Percentiles rank a stretch among this genome's conserved stretches.
Conservation (phyloP, 169 alveolate genomes). For the Sarcocystis neurona region DNA sequence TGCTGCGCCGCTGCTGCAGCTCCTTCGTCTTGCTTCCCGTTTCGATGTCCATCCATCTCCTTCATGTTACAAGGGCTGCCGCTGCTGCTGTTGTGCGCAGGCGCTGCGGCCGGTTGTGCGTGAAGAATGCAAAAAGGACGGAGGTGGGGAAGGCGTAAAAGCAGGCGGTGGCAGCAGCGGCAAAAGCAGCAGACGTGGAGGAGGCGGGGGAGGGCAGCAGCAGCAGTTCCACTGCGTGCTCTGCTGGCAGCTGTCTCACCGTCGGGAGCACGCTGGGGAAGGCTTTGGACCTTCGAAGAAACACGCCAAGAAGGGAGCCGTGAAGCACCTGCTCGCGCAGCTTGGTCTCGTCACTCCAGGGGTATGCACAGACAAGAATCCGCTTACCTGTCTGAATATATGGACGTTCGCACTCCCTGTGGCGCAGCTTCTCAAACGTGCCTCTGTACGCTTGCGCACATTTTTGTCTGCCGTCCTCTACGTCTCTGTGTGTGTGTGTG, state of each 20-base stretch:
- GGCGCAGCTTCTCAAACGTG: too few relatives aligned
- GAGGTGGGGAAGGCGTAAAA: background rate
- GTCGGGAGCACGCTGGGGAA: conserved; percentile 26
- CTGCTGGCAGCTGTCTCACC: conserved; percentile 34
- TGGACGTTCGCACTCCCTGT: too few relatives aligned
- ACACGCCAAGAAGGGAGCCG: conserved; percentile 63
- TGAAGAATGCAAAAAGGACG: background rate
- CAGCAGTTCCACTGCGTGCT: conserved; percentile 43
- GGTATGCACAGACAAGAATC: conserved; percentile 8
- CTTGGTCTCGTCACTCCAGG: conserved; percentile 54
- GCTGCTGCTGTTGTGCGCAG: background rate
- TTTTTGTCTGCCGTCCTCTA: background rate
- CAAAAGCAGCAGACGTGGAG: conserved; percentile 30
- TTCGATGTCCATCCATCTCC: too few relatives aligned
- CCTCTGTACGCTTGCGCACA: too few relatives aligned
- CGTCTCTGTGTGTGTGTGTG: background rate
- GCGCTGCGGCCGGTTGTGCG: conserved; percentile 2
- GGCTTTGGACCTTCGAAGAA: conserved; percentile 61
- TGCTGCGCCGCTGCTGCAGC: too few relatives aligned
- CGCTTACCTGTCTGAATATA: too few relatives aligned
- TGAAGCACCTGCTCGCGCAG: conserved; percentile 44
- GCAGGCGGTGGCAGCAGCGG: conserved; percentile 52
- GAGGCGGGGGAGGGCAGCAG: conserved; percentile 40
- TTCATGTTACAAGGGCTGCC: too few relatives aligned
- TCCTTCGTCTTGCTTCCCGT: too few relatives aligned